Conservation (phyloP, 2,329 filamentous ascomycete genomes). For the Arthroderma sp. region DNA sequence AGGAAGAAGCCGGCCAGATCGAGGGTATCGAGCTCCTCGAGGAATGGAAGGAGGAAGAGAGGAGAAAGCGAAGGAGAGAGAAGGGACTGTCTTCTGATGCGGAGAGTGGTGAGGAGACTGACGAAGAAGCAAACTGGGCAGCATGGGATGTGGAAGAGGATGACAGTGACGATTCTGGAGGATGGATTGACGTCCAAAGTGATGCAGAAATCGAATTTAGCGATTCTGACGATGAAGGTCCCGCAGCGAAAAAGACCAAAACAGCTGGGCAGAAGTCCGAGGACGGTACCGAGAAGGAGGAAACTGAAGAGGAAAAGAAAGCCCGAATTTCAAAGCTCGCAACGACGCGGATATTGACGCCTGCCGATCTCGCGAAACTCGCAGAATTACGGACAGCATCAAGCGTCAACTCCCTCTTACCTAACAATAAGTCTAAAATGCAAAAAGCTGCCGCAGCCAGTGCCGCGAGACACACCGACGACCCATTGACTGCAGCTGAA, state of each 20-base stretch:
- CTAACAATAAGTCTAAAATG: conserved; percentile 30
- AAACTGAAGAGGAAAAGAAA: conserved; percentile 13
- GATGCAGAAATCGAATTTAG: conserved; percentile 64
- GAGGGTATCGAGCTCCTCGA: conserved; percentile 85
- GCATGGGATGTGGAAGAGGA: conserved; percentile 51
- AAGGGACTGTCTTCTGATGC: conserved; percentile 52
- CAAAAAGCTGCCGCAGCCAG: conserved; percentile 32
- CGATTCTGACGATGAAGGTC: conserved; percentile 62
- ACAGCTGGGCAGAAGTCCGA: conserved; percentile 23
- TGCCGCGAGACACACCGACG: conserved; percentile 59
- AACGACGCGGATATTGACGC: conserved; percentile 88
- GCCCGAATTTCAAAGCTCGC: conserved; percentile 53
- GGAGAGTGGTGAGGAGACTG: conserved; percentile 47
- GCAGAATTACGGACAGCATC: conserved; percentile 70
- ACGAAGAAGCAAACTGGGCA: conserved; percentile 42
- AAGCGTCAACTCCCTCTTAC: conserved; percentile 51
- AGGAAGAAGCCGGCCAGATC: conserved; percentile 66
- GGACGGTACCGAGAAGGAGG: conserved; percentile 28
- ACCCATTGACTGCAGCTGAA: conserved; percentile 76
- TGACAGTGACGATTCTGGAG: conserved; percentile 59
- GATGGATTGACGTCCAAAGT: conserved; percentile 83
- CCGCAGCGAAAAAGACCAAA: conserved; percentile 50
- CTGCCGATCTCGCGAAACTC: conserved; percentile 89
- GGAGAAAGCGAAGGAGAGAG: conserved; percentile 56
- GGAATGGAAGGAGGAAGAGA: conserved; percentile 87